Evolutionary conservation across 768 basidiomycete species (phyloP), one percentile per base, ranked within the genome.

Genomic region (Phaeotremella fagi): DNA sequence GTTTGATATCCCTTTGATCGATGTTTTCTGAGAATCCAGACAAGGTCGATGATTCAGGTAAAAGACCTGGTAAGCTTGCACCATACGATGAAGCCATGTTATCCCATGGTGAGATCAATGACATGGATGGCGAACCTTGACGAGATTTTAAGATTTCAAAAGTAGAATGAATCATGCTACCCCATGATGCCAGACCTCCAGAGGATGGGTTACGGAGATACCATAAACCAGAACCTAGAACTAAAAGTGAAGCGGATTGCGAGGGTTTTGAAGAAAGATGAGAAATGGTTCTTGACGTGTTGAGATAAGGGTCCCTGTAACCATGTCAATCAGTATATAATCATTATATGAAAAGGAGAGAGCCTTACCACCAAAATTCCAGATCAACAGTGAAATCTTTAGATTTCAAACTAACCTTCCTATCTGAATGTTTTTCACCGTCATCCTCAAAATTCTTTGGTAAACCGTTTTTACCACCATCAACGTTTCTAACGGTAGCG

Each of bases 191-290:
- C 35, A 91, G 77, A 3, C 88, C 88, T 22, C 88, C 87, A 0
- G 87, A 86, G 16, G 77, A 77, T 0, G 83, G 78, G 71, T 91
- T 84, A 22, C 88, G 83, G 38, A 95, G 80, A 71, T 89, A 89
- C 90, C 90, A 92, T 31, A 94, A 77, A 0, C 90, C 90, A 14
- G 86, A 84, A 9, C 90, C 90, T 15, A 95, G 71, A 9, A 92
- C 85, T 25, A 91, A 79, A 42, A 95, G 74, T 0, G 85, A 82
- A 0, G 87, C 80, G 6, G 64, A 64, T 25, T 56, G 44, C 0
- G 60, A 55, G 2, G 59, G 55, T 11, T 57, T 46, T 9, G 69
- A 66, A 25, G 71, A 58, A 31, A 86, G 75, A 43, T 82, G 66
- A n/a, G 77, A 65, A 36, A 76, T 66, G 15, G 83, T 79, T 48